Percentiles rank a stretch among this genome's conserved stretches.
These are phyloP conservation scores for Fimicolochytrium jonesii DNA, from an alignment of 192 early-diverging fungal species.

Conservation along the genomic window DNA sequence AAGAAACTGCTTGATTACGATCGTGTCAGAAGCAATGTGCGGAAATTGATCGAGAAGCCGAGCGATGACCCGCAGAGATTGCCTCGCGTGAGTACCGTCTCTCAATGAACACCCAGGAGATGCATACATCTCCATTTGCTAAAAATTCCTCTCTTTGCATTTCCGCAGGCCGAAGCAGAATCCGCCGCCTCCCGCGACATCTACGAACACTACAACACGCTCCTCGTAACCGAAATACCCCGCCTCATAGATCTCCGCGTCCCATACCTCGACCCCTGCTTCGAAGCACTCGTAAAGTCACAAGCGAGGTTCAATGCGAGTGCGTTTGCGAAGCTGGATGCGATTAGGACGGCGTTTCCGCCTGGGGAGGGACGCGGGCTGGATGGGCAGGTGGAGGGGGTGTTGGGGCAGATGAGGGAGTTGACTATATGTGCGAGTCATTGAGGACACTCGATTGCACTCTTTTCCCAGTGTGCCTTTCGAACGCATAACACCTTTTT, in stretches of 20 bases:
- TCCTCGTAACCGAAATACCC: conserved; percentile 82
- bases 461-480: too few relatives aligned
- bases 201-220: conserved; percentile 79
- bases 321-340: conserved; percentile 71
- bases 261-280: conserved; percentile 89
- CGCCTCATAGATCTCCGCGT: conserved; percentile 84
- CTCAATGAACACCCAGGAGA: too few relatives aligned
- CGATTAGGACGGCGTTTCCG: conserved; percentile 42
- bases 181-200: conserved; percentile 65
- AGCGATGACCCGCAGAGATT: conserved; percentile 64
- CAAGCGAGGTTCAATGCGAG: conserved; percentile 89
- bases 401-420: conserved; percentile 85
- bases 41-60: conserved; percentile 80
- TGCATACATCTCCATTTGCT: too few relatives aligned
- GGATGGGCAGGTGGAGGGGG: conserved; percentile 73
- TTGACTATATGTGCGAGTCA: conserved; percentile 74
- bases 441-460: too few relatives aligned
- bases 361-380: conserved; percentile 51
- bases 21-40: conserved; percentile 59
- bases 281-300: conserved; percentile 91
- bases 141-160: too few relatives aligned
- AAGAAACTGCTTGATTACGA: conserved; percentile 92
- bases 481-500: too few relatives aligned
- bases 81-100: conserved; percentile 48
- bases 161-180: conserved; percentile 77